Evolutionary conservation across 352 stramenopile genomes (phyloP), one percentile per base, ranked within the genome.

Genomic region (Pythium rhizo-oryzae): DNA sequence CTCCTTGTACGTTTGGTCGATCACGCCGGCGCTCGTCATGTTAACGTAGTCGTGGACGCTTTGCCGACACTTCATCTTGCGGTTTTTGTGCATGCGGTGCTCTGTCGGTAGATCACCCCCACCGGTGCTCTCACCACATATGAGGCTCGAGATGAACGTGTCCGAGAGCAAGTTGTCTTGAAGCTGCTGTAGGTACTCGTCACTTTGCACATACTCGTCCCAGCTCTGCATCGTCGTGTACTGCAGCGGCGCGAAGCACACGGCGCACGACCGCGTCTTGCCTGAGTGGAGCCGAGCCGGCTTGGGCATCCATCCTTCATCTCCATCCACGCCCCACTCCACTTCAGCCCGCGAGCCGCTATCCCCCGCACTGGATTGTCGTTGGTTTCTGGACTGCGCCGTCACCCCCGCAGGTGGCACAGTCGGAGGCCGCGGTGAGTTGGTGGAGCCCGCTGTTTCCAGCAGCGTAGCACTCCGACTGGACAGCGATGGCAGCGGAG

Each of bases 281-380:
- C 89, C 89, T 23, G 84, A 91, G 62, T 96, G 89, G 4, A 96
- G 67, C 3, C 84, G 78, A 12, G 87, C 87, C 0, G 89, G 81
- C 39, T 94, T 94, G 49, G 89, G 87, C 81, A 96, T 93, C 89
- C 89, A 96, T 1, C 82, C 84, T 69, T 93, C 85, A 21, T 89
- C 85, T n/a, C 60, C 46, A 23, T 82, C 72, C 11, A 70, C 41
- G 25, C 60, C 60, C 71, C 71, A 78, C 33, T 78, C 71, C 21
- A 65, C 56, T 4, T 67, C 66, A 6, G 25, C 35, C 1, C 49
- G 43, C 18, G 15, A 33, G 1, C 1, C 41, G 18, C 4, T 49
- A 7, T 65, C 69, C 19, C 58, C 59, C 0, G 51, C 53, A 28
- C 63, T 75, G 2, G 69, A 69, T 16, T 57, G 11, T 2, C 69